phyloP scores from a whole-genome alignment of 768 basidiomycete species.

The Serendipita vermifera region DNA sequence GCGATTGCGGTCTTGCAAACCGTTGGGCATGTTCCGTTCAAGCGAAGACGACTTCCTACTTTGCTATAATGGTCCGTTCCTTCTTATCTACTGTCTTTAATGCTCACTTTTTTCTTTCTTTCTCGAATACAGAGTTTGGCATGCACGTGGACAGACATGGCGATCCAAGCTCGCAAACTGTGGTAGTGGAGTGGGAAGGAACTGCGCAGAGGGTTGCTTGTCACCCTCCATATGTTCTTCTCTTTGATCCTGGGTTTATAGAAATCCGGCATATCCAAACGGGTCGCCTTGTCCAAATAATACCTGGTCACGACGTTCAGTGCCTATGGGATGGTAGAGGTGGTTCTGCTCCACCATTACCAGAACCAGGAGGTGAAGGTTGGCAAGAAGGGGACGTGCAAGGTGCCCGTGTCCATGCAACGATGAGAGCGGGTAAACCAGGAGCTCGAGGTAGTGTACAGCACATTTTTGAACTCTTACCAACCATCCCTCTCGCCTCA shows the following conservation, averaged over 20 bases:
- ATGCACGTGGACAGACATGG: constrained; percentile 31
- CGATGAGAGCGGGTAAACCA: constrained; percentile 67
- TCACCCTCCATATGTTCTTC: constrained; percentile 28
- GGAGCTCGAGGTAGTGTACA: constrained; percentile 14
- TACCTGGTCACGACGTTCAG: constrained; percentile 21
- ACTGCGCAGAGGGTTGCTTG: constrained; percentile 28
- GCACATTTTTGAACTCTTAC: constrained; percentile 32
- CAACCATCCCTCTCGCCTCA: constrained; percentile 66
- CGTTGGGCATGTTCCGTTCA: constrained; percentile 30
- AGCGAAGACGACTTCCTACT: constrained; percentile 31
- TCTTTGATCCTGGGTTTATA: constrained; percentile 27
- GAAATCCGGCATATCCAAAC: constrained; percentile 25
- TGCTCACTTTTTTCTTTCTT: constrained; percentile 10
- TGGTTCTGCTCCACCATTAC: no score
- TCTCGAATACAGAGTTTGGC: constrained; percentile 24
- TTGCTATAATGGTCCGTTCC: constrained; percentile 25
- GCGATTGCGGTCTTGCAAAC: constrained; percentile 25
- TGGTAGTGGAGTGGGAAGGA: constrained; percentile 32
- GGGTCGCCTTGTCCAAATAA: constrained; percentile 19
- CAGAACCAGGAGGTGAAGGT: constrained; percentile 31
- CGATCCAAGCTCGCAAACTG: constrained; percentile 23
- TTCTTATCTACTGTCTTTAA: not conserved
- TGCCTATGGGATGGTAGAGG: constrained; percentile 29
- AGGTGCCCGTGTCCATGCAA: constrained; percentile 76
- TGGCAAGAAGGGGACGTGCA: constrained; percentile 41